phyloP scores from a whole-genome alignment of 345 rosid species.

The Aegle marmelos region DNA sequence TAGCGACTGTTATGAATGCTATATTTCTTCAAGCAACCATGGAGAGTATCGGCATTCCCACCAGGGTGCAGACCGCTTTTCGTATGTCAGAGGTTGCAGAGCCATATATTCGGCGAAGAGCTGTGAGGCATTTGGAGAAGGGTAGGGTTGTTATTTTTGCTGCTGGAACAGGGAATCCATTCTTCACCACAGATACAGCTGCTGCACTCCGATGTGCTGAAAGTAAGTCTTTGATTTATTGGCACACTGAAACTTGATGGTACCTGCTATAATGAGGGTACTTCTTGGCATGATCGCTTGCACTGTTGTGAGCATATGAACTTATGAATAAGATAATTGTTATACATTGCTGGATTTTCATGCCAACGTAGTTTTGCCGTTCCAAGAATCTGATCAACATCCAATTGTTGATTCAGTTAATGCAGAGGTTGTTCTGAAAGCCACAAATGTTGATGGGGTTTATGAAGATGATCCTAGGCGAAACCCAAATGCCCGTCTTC shows the following conservation, averaged over 20 bases:
- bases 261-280: not conserved
- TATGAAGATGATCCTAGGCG: conserved; percentile 78
- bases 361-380: not conserved
- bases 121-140: conserved; percentile 88
- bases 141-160: conserved; percentile 98
- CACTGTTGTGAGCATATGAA: not conserved
- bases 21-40: conserved; percentile 94
- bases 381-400: conserved; percentile 4
- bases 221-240: conserved; percentile 46
- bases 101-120: conserved; percentile 88
- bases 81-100: conserved; percentile 97
- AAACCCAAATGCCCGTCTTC: conserved; percentile 84
- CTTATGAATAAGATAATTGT: not conserved
- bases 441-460: conserved; percentile 91
- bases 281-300: not conserved
- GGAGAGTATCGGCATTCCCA: conserved; percentile 96
- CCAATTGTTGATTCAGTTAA: conserved; percentile 52
- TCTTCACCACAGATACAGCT: conserved; percentile 96
- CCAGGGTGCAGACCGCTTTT: conserved; percentile 93
- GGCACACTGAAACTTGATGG: not conserved
- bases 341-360: not conserved
- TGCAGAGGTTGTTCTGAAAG: conserved; percentile 90
- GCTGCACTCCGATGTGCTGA: conserved; percentile 98
- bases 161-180: conserved; percentile 95
- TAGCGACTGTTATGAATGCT: conserved; percentile 98